These are phyloP conservation scores for Onygenales sp. DNA, from an alignment of 2,329 filamentous ascomycete genomes.

Conservation along the genomic window DNA sequence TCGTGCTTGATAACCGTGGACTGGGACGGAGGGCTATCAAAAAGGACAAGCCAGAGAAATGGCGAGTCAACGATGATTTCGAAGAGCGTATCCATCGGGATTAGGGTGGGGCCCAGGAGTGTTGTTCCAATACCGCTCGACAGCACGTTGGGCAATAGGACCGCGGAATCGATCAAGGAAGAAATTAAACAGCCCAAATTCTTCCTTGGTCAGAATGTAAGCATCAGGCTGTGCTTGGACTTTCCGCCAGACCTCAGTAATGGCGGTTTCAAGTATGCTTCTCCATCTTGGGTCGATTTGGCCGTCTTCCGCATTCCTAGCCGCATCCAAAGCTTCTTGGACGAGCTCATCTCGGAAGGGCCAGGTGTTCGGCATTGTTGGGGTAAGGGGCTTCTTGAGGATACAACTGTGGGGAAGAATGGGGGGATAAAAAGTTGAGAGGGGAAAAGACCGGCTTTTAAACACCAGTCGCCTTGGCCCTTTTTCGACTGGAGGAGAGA, in stretches of 20 bases:
- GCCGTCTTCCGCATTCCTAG: conserved; percentile 62
- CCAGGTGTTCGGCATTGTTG: conserved; percentile 27
- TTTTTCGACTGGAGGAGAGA: background rate
- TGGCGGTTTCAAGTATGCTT: conserved; percentile 55
- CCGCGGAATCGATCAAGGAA: conserved; percentile 59
- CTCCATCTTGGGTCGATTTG: conserved; percentile 53
- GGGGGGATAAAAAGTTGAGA: background rate
- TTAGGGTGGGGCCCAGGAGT: conserved; percentile 18
- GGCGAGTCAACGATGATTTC: background rate
- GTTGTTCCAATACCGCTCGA: conserved; percentile 49
- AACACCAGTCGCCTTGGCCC: background rate
- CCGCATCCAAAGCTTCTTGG: conserved; percentile 62
- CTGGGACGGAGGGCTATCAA: background rate
- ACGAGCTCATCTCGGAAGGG: conserved; percentile 37
- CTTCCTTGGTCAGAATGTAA: conserved; percentile 67
- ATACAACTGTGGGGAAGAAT: background rate
- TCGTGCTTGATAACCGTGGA: background rate
- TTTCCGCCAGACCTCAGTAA: conserved; percentile 57
- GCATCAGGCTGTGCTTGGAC: conserved; percentile 53
- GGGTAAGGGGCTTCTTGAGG: background rate
- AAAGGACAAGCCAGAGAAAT: too few relatives aligned
- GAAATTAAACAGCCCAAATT: conserved; percentile 83
- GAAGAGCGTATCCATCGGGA: conserved; percentile 13
- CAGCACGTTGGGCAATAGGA: conserved; percentile 41
- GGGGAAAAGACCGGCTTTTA: background rate